Percentiles rank a stretch among this genome's conserved stretches.
These are phyloP conservation scores for Pelargonium nanum DNA, from an alignment of 345 rosid genomes.

Conservation along the genomic window DNA sequence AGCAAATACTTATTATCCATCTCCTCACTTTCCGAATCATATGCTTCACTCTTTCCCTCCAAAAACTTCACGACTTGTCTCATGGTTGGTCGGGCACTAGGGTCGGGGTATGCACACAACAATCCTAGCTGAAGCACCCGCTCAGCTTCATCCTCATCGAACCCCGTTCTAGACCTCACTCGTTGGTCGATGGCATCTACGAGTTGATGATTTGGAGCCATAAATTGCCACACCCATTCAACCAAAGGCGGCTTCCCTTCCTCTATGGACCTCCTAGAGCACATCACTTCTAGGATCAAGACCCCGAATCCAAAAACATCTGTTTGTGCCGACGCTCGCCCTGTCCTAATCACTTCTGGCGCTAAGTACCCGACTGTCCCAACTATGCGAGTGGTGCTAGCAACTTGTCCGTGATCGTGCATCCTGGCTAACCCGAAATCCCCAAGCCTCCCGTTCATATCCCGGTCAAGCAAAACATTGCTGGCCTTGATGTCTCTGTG, in stretches of 20 bases:
- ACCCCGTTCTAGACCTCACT: slow-evolving; percentile 24
- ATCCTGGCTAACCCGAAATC: slow-evolving; percentile 71
- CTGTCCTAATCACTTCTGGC: slow-evolving; percentile 44
- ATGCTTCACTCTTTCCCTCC: slow-evolving; percentile 35
- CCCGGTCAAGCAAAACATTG: slow-evolving; percentile 63
- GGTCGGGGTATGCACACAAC: slow-evolving; percentile 52
- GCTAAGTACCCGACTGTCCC: slow-evolving; percentile 75
- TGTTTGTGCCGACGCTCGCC: slow-evolving; percentile 35
- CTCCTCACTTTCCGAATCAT: slow-evolving; percentile 37
- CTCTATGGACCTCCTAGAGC: slow-evolving; percentile 46
- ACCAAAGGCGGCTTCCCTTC: slow-evolving; percentile 36
- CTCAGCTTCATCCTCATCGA: slow-evolving; percentile 32
- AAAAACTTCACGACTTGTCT: slow-evolving; percentile 64
- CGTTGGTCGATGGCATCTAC: slow-evolving; percentile 37
- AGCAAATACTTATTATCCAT: slow-evolving; percentile 47
- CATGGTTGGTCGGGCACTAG: slow-evolving; percentile 49
- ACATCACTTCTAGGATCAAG: slow-evolving; percentile 41
- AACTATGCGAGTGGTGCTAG: slow-evolving; percentile 56
- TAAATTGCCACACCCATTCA: slow-evolving; percentile 32
- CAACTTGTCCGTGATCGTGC: slow-evolving; percentile 46
- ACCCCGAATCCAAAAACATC: slow-evolving; percentile 47
- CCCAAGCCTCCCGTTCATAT: slow-evolving; percentile 62
- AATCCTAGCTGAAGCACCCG: slow-evolving; percentile 51
- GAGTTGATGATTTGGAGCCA: slow-evolving; percentile 27
- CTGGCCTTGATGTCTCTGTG: slow-evolving; percentile 81